phyloP scores from a whole-genome alignment of 306 rosid genomes.

The Lathyrus sativus region DNA sequence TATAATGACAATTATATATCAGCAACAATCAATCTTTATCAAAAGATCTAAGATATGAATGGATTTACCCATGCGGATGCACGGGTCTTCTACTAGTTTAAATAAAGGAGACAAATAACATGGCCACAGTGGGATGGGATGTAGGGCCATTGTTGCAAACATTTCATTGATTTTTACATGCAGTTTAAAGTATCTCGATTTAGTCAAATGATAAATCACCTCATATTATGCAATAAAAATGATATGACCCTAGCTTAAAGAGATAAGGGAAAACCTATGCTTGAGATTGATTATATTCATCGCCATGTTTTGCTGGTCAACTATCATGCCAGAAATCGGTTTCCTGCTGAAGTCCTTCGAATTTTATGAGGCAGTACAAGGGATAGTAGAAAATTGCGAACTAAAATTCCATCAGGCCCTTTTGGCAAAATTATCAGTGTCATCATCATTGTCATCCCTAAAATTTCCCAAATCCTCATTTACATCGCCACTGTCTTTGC shows the following conservation, averaged over 20 bases:
- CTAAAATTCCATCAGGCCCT: slow-evolving; percentile 59
- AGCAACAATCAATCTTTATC: too few relatives aligned
- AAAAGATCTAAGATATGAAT: too few relatives aligned
- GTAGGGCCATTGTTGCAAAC: slow-evolving; percentile 31
- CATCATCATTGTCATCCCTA: slow-evolving; percentile 56
- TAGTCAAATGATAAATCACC: slow-evolving; percentile 34
- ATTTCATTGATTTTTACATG: slow-evolving; percentile 41
- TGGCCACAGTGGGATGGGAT: neutral
- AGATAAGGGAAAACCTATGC: slow-evolving; percentile 15
- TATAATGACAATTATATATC: too few relatives aligned
- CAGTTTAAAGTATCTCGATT: slow-evolving; percentile 29
- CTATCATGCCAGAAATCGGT: slow-evolving; percentile 38
- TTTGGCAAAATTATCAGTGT: slow-evolving; percentile 53
- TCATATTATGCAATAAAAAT: slow-evolving; percentile 33
- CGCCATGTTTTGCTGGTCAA: slow-evolving; percentile 26
- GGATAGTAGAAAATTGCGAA: slow-evolving; percentile 30
- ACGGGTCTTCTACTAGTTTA: too few relatives aligned
- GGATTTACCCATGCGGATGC: too few relatives aligned
- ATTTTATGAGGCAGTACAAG: slow-evolving; percentile 20
- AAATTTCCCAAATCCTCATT: slow-evolving; percentile 43
- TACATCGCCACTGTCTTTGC: slow-evolving; percentile 32
- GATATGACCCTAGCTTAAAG: neutral
- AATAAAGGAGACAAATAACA: neutral
- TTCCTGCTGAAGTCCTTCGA: slow-evolving; percentile 29
- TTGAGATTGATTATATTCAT: slow-evolving; percentile 14